Conservation (phyloP, 2,329 filamentous ascomycete genomes). For the Paecilomyces sp. region DNA sequence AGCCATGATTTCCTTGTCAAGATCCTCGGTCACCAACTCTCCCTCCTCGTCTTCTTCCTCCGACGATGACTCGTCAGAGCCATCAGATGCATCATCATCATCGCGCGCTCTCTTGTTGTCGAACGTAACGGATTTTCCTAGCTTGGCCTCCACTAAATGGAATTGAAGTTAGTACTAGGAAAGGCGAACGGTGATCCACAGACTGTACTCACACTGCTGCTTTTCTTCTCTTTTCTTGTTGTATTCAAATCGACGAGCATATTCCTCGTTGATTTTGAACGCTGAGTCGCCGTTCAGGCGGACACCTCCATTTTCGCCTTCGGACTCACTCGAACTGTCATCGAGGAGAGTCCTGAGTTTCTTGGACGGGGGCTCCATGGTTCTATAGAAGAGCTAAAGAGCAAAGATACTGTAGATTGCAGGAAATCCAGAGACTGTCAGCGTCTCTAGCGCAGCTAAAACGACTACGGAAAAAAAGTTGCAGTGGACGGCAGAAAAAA, state of each 20-base stretch:
- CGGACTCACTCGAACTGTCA: slow-evolving; percentile 33
- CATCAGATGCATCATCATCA: slow-evolving; percentile 39
- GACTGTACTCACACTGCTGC: slow-evolving; percentile 40
- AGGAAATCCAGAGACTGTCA: not conserved
- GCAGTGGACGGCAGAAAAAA: slow-evolving; percentile 10
- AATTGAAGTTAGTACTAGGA: slow-evolving; percentile 15
- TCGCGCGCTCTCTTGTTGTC: slow-evolving; percentile 29
- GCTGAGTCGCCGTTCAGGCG: slow-evolving; percentile 23
- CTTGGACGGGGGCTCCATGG: slow-evolving; percentile 37
- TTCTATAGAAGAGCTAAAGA: slow-evolving; percentile 2
- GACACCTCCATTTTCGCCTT: slow-evolving; percentile 34
- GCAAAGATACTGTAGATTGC: not conserved
- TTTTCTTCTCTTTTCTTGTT: slow-evolving; percentile 95
- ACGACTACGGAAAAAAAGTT: not conserved
- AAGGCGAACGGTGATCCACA: not conserved
- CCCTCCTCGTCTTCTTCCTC: slow-evolving; percentile 88
- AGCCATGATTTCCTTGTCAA: slow-evolving; percentile 81
- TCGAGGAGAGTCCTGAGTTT: slow-evolving; percentile 34
- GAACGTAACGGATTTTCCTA: slow-evolving; percentile 43
- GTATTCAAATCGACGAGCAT: slow-evolving; percentile 81
- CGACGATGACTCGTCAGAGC: slow-evolving; percentile 61
- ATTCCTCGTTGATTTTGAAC: slow-evolving; percentile 86
- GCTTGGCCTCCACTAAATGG: slow-evolving; percentile 76
- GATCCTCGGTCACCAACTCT: slow-evolving; percentile 73
- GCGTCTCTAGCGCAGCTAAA: not conserved